These are phyloP conservation scores for Aspergillus nomiae DNA, from an alignment of 2,329 filamentous ascomycete genomes.

Conservation along the genomic window DNA sequence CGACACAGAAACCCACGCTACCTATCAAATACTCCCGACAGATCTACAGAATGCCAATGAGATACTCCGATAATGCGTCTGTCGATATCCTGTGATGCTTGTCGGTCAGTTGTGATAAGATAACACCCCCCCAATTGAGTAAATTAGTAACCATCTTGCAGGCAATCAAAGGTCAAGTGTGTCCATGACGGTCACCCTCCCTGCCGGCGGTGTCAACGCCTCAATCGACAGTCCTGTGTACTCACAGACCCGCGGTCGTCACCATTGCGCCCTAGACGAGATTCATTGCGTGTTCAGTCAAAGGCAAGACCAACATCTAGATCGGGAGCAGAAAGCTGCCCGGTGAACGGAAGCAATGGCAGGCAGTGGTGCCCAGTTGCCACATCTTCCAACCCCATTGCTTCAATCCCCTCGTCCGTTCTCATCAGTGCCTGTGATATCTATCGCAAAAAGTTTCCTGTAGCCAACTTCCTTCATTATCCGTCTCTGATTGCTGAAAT, in stretches of 20 bases:
- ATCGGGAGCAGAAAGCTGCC: not conserved
- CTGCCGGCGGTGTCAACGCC: slow-evolving; percentile 35
- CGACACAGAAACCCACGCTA: not conserved
- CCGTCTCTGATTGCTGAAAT: slow-evolving; percentile 38
- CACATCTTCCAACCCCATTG: slow-evolving; percentile 20
- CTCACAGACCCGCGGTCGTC: slow-evolving; percentile 35
- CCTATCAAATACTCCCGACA: not conserved
- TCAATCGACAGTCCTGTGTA: slow-evolving; percentile 25
- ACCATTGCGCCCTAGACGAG: slow-evolving; percentile 10
- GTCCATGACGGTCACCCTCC: slow-evolving; percentile 37
- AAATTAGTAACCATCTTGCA: slow-evolving; percentile 9
- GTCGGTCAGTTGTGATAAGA: slow-evolving; percentile 26
- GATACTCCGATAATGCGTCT: slow-evolving; percentile 29
- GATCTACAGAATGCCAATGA: not conserved
- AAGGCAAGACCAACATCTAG: not conserved
- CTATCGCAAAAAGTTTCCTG: slow-evolving; percentile 40
- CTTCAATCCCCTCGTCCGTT: slow-evolving; percentile 27
- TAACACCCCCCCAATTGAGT: not conserved
- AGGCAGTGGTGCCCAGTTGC: not conserved
- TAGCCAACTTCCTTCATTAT: slow-evolving; percentile 41
- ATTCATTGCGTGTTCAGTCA: not conserved
- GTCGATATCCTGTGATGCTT: slow-evolving; percentile 39
- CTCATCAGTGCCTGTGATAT: slow-evolving; percentile 38
- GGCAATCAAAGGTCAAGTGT: slow-evolving; percentile 41
- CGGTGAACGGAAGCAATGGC: not conserved